Evolutionary conservation across 805 yeast genomes (phyloP).

Genomic region (Millerago galiae): DNA sequence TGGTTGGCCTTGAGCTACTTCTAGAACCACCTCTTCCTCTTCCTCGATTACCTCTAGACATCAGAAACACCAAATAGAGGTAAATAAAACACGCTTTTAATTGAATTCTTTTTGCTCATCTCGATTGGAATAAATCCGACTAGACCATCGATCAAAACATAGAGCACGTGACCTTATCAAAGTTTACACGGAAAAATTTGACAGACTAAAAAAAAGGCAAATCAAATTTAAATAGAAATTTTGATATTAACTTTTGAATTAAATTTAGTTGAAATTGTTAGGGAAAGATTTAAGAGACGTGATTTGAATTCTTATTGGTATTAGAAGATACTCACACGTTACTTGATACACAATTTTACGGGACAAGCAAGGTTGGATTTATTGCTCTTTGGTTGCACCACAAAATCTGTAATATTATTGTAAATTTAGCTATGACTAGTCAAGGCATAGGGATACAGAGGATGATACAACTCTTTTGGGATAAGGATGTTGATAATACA

Average conservation of each 20-base stretch:
- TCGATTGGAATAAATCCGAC: too few relatives aligned
- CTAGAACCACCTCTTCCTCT: constrained; percentile 24
- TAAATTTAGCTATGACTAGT: too few relatives aligned
- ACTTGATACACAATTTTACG: too few relatives aligned
- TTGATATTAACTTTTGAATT: not conserved
- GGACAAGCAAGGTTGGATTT: too few relatives aligned
- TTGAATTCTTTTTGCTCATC: too few relatives aligned
- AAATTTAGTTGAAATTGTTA: not conserved
- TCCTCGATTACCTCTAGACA: constrained; percentile 24
- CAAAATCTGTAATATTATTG: not conserved
- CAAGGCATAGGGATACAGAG: constrained; percentile 27
- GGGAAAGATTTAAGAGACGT: too few relatives aligned
- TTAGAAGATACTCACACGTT: too few relatives aligned
- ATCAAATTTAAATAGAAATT: not conserved
- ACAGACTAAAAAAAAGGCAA: not conserved
- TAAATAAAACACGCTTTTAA: not conserved
- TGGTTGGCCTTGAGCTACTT: constrained; percentile 15
- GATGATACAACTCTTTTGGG: constrained; percentile 38
- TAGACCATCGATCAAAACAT: not conserved
- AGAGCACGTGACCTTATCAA: not conserved
- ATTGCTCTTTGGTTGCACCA: not conserved
- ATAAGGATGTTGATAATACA: constrained; percentile 32
- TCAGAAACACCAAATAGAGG: too few relatives aligned
- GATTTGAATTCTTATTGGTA: too few relatives aligned
- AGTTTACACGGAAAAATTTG: not conserved